A percentile compares a stretch with the other conserved stretches of the same genome.
phyloP scores from a whole-genome alignment of 495 filamentous ascomycete genomes.

The Jackrogersella multiformis region DNA sequence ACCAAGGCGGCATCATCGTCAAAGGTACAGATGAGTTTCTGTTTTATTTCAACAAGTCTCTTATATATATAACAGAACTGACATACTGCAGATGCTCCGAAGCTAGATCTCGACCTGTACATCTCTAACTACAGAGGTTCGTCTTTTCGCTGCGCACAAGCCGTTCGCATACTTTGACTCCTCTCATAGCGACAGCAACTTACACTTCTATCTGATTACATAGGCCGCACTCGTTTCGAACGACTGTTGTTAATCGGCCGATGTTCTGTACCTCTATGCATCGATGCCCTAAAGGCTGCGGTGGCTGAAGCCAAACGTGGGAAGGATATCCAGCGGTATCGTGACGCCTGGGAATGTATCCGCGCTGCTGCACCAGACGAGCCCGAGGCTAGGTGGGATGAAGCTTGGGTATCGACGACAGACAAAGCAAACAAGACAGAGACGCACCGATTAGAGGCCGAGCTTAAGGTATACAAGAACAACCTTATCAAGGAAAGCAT shows the following conservation, averaged over 20 bases:
- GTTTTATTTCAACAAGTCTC: no score
- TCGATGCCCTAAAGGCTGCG: slow-evolving; percentile 83
- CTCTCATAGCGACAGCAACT: no score
- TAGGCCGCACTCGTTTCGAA: slow-evolving; percentile 78
- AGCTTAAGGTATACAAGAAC: slow-evolving; percentile 94
- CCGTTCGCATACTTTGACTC: no score
- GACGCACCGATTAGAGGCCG: slow-evolving; percentile 76
- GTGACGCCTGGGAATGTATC: slow-evolving; percentile 71
- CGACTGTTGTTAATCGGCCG: slow-evolving; percentile 83
- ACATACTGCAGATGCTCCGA: slow-evolving; percentile 72
- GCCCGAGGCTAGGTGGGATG: slow-evolving; percentile 70
- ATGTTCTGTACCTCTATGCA: slow-evolving; percentile 76
- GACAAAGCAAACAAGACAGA: slow-evolving; percentile 71
- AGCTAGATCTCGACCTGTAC: slow-evolving; percentile 92
- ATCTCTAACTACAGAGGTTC: slow-evolving; percentile 89
- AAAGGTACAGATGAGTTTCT: no score
- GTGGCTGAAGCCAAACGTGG: slow-evolving; percentile 79
- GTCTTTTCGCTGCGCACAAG: slow-evolving; percentile 20
- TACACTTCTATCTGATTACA: slow-evolving; percentile 3
- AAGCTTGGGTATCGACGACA: slow-evolving; percentile 72
- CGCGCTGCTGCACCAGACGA: slow-evolving; percentile 71
- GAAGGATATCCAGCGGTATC: slow-evolving; percentile 76
- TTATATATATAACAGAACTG: no score
- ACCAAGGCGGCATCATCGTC: slow-evolving; percentile 56
- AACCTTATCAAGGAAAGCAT: slow-evolving; percentile 98